phyloP scores from a whole-genome alignment of 2,329 filamentous ascomycete genomes.

The Penicillium sp. region DNA sequence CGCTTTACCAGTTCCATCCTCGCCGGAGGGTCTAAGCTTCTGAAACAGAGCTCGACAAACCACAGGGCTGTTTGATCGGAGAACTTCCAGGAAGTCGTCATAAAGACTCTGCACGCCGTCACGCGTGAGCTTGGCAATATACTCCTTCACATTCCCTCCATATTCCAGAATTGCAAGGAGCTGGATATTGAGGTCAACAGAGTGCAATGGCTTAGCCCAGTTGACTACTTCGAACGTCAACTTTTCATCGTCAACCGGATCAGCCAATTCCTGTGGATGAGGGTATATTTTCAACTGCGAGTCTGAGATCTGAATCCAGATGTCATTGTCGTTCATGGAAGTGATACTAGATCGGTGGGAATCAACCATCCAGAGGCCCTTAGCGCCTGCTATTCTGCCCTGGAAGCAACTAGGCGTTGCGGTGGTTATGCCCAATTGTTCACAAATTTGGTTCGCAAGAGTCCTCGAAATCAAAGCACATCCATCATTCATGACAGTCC shows the following conservation, averaged over 20 bases:
- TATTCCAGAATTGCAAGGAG: slow-evolving; percentile 57
- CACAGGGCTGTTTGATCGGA: slow-evolving; percentile 31
- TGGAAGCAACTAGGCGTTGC: slow-evolving; percentile 54
- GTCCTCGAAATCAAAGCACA: slow-evolving; percentile 55
- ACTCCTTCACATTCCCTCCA: slow-evolving; percentile 45
- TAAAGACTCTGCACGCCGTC: slow-evolving; percentile 37
- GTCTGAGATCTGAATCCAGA: slow-evolving; percentile 57
- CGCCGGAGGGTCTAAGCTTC: slow-evolving; percentile 28
- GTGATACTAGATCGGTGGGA: slow-evolving; percentile 30
- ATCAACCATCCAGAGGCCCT: slow-evolving; percentile 61
- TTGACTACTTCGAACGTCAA: slow-evolving; percentile 58
- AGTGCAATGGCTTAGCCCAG: slow-evolving; percentile 45
- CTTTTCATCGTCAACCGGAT: slow-evolving; percentile 41
- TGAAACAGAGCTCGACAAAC: slow-evolving; percentile 39
- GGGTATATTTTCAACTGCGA: slow-evolving; percentile 58
- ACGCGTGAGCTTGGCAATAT: slow-evolving; percentile 45
- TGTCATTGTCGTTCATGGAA: slow-evolving; percentile 22
- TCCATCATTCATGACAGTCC: slow-evolving; percentile 50
- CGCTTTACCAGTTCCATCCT: slow-evolving; percentile 22
- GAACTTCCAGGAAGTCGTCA: slow-evolving; percentile 38
- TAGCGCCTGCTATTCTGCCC: slow-evolving; percentile 58
- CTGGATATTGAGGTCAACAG: slow-evolving; percentile 52
- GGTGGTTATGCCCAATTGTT: slow-evolving; percentile 39
- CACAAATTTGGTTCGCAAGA: slow-evolving; percentile 49
- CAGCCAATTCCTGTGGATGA: slow-evolving; percentile 38